These are phyloP conservation scores for Dipteronia dyeriana DNA, from an alignment of 345 rosid species.

Conservation along the genomic window DNA sequence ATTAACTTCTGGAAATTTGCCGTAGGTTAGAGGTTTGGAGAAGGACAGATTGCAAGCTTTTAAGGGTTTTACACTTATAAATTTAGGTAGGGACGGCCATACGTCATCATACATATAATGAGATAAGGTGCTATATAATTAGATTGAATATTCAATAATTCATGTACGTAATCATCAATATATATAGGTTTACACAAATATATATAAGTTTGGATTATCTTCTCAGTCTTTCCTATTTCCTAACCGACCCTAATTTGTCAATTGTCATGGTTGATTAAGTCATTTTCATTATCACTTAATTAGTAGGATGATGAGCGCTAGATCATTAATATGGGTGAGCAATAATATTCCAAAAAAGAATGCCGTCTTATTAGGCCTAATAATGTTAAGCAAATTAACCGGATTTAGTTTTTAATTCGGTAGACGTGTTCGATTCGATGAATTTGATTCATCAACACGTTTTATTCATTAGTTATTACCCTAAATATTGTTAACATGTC, in stretches of 20 bases:
- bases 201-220: slow-evolving; percentile 6
- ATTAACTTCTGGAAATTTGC: slow-evolving; percentile 11
- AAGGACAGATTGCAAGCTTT: slow-evolving; percentile 23
- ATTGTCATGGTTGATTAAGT: slow-evolving; percentile 2
- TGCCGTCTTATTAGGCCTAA: neutral
- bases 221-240: slow-evolving; percentile 16
- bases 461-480: too few species aligned
- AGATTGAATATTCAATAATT: slow-evolving; percentile 11
- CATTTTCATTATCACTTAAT: neutral
- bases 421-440: neutral
- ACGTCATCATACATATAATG: neutral
- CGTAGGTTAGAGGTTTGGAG: slow-evolving; percentile 8
- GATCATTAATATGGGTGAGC: slow-evolving; percentile 10
- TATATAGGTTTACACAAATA: neutral
- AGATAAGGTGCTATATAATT: neutral
- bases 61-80: neutral
- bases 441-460: neutral
- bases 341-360: slow-evolving; percentile 5
- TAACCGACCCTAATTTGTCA: neutral
- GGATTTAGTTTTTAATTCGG: neutral
- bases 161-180: neutral
- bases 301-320: slow-evolving; percentile 1
- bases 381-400: neutral
- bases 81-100: slow-evolving; percentile 27
- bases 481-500: neutral